phyloP scores from a whole-genome alignment of 495 filamentous ascomycete species.

The Aspergillus mulundensis region DNA sequence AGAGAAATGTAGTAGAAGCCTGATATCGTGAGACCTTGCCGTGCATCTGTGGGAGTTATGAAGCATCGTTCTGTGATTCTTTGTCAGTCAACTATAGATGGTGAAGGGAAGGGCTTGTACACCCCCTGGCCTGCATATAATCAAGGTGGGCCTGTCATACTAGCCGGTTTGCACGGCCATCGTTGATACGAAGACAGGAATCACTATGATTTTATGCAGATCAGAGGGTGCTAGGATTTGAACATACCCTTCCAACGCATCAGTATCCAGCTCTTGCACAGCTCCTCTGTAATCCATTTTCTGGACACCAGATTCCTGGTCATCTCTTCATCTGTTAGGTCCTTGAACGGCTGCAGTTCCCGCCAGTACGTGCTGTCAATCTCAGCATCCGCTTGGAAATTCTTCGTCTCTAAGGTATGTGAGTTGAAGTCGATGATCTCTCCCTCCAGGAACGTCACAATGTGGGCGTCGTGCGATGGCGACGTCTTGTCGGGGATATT shows the following conservation, averaged over 20 bases:
- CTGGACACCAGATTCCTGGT: conserved; percentile 55
- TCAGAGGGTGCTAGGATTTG: not conserved
- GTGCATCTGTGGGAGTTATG: conserved; percentile 56
- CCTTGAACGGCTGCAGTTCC: conserved; percentile 62
- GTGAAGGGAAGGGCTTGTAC: too few relatives aligned
- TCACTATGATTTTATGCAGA: too few relatives aligned
- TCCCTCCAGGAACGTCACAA: conserved; percentile 70
- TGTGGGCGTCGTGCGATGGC: conserved; percentile 54
- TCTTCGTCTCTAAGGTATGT: conserved; percentile 64
- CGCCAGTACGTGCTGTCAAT: conserved; percentile 71
- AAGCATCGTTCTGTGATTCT: conserved; percentile 59
- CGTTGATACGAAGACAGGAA: too few relatives aligned
- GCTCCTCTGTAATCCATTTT: conserved; percentile 49
- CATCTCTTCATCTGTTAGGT: conserved; percentile 54
- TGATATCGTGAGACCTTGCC: conserved; percentile 63
- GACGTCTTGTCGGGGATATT: conserved; percentile 61
- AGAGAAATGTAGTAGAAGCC: conserved; percentile 75
- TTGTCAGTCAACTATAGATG: conserved; percentile 8
- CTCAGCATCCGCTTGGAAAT: conserved; percentile 54
- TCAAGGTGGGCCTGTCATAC: too few relatives aligned
- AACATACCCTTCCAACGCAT: conserved; percentile 74
- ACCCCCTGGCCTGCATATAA: too few relatives aligned
- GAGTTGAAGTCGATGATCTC: conserved; percentile 73
- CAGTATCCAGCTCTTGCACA: conserved; percentile 60
- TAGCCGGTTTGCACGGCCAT: too few relatives aligned